Evolutionary conservation across 164 flowering plant genomes (phyloP), one percentile per base, ranked within the genome.

Genomic region (Paratinospora sagittata): DNA sequence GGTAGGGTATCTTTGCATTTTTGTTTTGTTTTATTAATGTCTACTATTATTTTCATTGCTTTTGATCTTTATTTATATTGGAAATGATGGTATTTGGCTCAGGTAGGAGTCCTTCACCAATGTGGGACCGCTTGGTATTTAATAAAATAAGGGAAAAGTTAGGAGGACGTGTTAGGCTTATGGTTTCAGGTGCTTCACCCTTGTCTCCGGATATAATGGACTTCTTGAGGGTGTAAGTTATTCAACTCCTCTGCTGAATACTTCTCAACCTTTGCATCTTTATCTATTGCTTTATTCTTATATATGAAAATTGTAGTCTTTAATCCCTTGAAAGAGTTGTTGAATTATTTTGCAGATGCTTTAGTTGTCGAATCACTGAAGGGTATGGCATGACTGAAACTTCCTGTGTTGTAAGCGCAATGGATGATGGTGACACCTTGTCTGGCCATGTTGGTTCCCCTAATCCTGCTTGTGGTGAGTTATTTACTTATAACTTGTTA

Each of bases 341-440:
- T 72, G 67, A 67, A 67, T 74, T 69, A 39, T 37, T 73, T 73
- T 26, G 39, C 87, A 95, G 98, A 68, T 90, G 96, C 87, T 95
- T 95, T 84, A 92, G 99, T 45, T 85, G 97, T 71, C 82, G 27
- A 65, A 84, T 92, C 21, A 16, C 70, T 24, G 99, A 95, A 85
- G 99, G 99, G 58, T 95, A 95, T 85, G 99, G 99, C 72, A 95
- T 95, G 99, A 95, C 99, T 39, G 99, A 95, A 81, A 86, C 89
- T 61, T 80, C 98, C 30, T 92, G 98, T 81, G 82, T 84, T 63
- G 88, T 92, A 73, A 85, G 85, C 80, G 36, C 82, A 11, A 87
- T 92, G 86, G 85, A 86, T 52, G 88, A 81, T 73, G 79, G 81
- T 72, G 99, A 95, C 78, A 80, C 34, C 71, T 72, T 84, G 70